A percentile compares a stretch with the other conserved stretches of the same genome.
Conservation (phyloP, 1,284 basidiomycete species). For the Ceratobasidium papillatum region DNA sequence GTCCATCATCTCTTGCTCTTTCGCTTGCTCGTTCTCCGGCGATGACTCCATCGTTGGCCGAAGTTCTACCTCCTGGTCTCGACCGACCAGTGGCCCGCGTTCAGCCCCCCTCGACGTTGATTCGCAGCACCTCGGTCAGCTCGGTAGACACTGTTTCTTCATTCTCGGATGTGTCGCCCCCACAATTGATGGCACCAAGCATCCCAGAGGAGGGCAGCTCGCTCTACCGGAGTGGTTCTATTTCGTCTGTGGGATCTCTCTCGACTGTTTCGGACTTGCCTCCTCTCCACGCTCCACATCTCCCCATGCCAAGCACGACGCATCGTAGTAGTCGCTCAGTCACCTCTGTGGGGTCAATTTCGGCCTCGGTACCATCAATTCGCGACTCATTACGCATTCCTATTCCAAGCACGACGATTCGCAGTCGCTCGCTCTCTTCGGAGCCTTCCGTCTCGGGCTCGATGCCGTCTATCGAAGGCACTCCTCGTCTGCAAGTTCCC, state of each 20-base stretch:
- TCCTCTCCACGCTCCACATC: slow-evolving; percentile 27
- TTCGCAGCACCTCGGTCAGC: slow-evolving; percentile 15
- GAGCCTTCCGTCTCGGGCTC: neutral
- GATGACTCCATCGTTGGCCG: slow-evolving; percentile 5
- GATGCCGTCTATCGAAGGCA: neutral
- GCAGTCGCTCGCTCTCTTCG: slow-evolving; percentile 8
- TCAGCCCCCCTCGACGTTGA: neutral
- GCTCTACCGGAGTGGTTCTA: neutral
- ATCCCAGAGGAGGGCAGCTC: slow-evolving; percentile 22
- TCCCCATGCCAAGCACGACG: slow-evolving; percentile 9
- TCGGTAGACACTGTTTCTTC: slow-evolving; percentile 21
- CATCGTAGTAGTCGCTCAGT: slow-evolving; percentile 8
- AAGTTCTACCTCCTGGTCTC: slow-evolving; percentile 31
- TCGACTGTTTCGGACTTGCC: slow-evolving; percentile 18
- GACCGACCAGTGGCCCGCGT: neutral
- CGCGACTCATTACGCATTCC: neutral
- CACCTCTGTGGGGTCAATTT: slow-evolving; percentile 5
- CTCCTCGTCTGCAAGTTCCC: neutral
- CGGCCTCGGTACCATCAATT: slow-evolving; percentile 11
- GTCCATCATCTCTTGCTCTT: slow-evolving; percentile 29
- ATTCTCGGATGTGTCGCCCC: slow-evolving; percentile 33
- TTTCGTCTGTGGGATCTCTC: slow-evolving; percentile 13
- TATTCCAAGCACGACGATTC: neutral
- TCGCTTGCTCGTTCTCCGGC: slow-evolving; percentile 18
- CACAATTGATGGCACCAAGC: slow-evolving; percentile 13